phyloP scores from a whole-genome alignment of 441 rosid genomes.

The Erodium chrysanthum region DNA sequence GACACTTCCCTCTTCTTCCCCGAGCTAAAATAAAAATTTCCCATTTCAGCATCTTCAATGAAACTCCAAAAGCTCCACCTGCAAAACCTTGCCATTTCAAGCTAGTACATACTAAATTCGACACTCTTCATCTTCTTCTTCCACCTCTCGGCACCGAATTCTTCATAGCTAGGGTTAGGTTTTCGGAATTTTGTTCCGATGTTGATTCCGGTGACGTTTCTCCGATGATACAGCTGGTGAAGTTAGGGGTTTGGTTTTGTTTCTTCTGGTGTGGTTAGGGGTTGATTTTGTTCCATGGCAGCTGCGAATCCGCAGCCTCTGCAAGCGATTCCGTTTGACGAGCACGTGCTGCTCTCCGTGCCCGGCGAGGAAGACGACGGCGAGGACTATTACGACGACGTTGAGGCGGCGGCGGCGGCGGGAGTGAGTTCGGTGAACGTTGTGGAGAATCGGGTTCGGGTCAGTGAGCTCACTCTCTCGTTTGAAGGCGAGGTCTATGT shows the following conservation, averaged over 20 bases:
- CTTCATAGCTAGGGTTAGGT: constrained; percentile 25
- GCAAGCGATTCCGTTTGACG: constrained; percentile 38
- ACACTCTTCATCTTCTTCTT: background rate
- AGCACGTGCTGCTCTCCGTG: constrained; percentile 21
- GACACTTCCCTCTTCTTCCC: constrained; percentile 14
- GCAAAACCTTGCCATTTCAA: constrained; percentile 31
- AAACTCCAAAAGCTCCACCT: constrained; percentile 24
- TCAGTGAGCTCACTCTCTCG: constrained; percentile 57
- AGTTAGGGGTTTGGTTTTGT: constrained; percentile 7
- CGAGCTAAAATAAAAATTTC: constrained; percentile 17
- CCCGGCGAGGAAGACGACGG: constrained; percentile 38
- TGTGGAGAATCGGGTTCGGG: constrained; percentile 37
- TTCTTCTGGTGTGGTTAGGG: background rate
- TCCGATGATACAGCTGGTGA: constrained; percentile 27
- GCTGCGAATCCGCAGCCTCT: constrained; percentile 50
- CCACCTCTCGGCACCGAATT: constrained; percentile 5
- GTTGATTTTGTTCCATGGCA: constrained; percentile 28
- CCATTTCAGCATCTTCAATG: constrained; percentile 27
- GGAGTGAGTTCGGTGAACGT: constrained; percentile 28
- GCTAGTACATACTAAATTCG: background rate
- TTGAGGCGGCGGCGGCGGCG: constrained; percentile 13
- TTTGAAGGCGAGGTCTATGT: constrained; percentile 67
- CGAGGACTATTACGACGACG: constrained; percentile 23
- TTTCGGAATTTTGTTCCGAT: background rate
- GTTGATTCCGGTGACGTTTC: background rate